These are phyloP conservation scores for Porphyrellus cyaneotinctus DNA, from an alignment of 768 basidiomycete species.

Conservation along the genomic window DNA sequence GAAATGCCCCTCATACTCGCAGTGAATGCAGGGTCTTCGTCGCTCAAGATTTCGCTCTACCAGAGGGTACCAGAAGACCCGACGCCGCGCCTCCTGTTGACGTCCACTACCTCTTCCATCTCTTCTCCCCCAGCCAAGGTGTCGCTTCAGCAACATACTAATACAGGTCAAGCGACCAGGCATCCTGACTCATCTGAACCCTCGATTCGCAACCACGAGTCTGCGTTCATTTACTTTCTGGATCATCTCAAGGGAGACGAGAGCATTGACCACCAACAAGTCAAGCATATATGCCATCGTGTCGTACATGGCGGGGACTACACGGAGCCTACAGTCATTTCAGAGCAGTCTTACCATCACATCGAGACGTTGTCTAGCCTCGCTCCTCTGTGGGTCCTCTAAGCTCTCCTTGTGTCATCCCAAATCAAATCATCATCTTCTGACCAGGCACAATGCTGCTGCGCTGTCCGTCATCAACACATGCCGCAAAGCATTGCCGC, in stretches of 20 bases:
- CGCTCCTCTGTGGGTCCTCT: slow-evolving; percentile 64
- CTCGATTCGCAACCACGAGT: slow-evolving; percentile 51
- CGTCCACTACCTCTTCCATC: slow-evolving; percentile 54
- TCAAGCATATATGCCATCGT: slow-evolving; percentile 63
- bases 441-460: slow-evolving; percentile 54
- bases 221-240: slow-evolving; percentile 62
- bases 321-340: slow-evolving; percentile 64
- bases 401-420: neutral
- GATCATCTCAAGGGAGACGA: slow-evolving; percentile 40
- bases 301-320: slow-evolving; percentile 89
- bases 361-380: slow-evolving; percentile 73
- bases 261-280: slow-evolving; percentile 39
- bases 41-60: slow-evolving; percentile 79
- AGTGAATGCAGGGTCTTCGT: slow-evolving; percentile 80
- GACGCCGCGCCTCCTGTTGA: slow-evolving; percentile 44
- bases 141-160: slow-evolving; percentile 35
- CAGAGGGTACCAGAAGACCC: slow-evolving; percentile 26
- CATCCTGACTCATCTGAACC: slow-evolving; percentile 27
- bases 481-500: slow-evolving; percentile 58
- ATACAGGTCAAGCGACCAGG: neutral
- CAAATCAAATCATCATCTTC: neutral
- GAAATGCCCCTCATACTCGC: slow-evolving; percentile 53
- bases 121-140: slow-evolving; percentile 52
- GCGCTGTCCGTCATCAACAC: slow-evolving; percentile 58
- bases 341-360: slow-evolving; percentile 62